Evolutionary conservation across 2,329 filamentous ascomycete species (phyloP), one percentile per base, ranked within the genome.

Genomic region (Microdochium bolleyi): DNA sequence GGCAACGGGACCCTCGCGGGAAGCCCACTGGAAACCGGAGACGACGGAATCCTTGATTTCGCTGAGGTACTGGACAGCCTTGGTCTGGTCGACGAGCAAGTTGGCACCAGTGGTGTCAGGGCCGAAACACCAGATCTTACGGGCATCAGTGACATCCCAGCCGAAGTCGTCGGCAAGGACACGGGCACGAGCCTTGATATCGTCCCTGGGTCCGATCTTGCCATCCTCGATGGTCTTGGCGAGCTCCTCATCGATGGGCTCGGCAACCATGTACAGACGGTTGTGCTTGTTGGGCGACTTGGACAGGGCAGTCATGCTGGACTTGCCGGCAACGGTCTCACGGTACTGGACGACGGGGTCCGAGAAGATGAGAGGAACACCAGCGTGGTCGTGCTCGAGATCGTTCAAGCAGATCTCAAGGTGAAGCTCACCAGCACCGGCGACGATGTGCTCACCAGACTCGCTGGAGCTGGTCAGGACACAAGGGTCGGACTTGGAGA

Each of bases 251-350:
- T 84, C 84, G 53, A 99, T 82, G 65, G 94, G 94, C 77, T 91
- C 79, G 61, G 94, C 94, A 74, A 83, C 84, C 78, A 99, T 86
- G 83, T 97, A 99, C 57, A 99, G 83, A 91, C 94, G 92, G 85
- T 99, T 99, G 88, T 99, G 94, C 90, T 99, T 99, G 89, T 99
- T 99, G 80, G 94, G 94, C 49, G 94, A 99, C 84, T 99, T 99
- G 76, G 94, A 97, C 68, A 99, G 83, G 64, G 94, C 94, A 69
- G 89, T 95, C 69, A 97, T 97, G 83, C 85, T 89, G 53, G 94
- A 97, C 71, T 84, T 85, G 67, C 61, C 81, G 64, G 76, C 75
- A 68, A 99, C 92, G 60, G 92, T 95, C 85, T 99, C 94, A 84
- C 94, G 92, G 87, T 95, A 99, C 73, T 90, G 84, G 70, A 97